Percentiles rank a stretch among this genome's conserved stretches.
These are phyloP conservation scores for Pestalotiopsis sp. DNA, from an alignment of 2,329 filamentous ascomycete genomes.

Conservation along the genomic window DNA sequence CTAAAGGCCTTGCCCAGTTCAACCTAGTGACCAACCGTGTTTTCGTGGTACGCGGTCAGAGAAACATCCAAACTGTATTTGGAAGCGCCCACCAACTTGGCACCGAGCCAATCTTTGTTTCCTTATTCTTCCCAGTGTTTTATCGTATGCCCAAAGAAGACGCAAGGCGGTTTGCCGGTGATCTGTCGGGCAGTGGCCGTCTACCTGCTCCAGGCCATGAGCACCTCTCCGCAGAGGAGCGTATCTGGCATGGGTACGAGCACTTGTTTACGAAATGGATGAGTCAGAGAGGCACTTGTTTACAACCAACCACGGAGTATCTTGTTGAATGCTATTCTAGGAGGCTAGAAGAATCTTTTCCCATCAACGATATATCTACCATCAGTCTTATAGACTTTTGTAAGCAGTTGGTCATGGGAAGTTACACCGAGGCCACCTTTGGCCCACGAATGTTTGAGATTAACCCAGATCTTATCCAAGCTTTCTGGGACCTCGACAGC, in stretches of 20 bases:
- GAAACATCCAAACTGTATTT: slow-evolving; percentile 4
- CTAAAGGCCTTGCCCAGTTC: neutral
- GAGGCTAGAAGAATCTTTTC: neutral
- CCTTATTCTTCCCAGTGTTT: neutral
- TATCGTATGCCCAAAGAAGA: slow-evolving; percentile 16
- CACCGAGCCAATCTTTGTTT: neutral
- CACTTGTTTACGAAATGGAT: neutral
- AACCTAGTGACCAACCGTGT: neutral
- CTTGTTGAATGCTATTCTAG: neutral
- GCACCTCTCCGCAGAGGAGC: slow-evolving; percentile 8
- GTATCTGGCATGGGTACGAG: slow-evolving; percentile 20
- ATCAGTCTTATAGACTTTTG: slow-evolving; percentile 23
- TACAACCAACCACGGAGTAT: neutral
- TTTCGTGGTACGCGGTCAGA: neutral
- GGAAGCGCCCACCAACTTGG: neutral
- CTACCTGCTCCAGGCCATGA: slow-evolving; percentile 15
- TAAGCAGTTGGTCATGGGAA: slow-evolving; percentile 4
- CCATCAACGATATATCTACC: slow-evolving; percentile 21
- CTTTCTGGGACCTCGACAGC: slow-evolving; percentile 29
- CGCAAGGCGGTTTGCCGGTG: slow-evolving; percentile 16
- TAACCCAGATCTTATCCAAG: slow-evolving; percentile 26
- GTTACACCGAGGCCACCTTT: slow-evolving; percentile 21
- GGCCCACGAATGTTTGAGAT: slow-evolving; percentile 26
- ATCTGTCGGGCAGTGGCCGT: slow-evolving; percentile 18
- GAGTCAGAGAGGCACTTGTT: neutral